Evolutionary conservation across 2,329 filamentous ascomycete genomes (phyloP).

Genomic region (Microsporum ferrugineum): DNA sequence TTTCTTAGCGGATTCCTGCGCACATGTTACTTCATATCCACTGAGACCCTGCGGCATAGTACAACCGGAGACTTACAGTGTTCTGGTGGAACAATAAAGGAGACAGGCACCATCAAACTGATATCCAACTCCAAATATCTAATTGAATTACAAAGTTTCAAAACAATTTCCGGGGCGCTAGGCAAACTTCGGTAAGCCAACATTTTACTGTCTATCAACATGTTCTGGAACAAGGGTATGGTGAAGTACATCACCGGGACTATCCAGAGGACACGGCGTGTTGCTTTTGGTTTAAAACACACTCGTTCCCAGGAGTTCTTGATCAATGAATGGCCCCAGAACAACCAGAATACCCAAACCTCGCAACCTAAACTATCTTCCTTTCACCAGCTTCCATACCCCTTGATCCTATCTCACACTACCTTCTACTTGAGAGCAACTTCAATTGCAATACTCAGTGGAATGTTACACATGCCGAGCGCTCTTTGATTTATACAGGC

Average conservation of each 20-base stretch:
- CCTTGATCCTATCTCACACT: neutral
- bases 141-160: constrained; percentile 9
- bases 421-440: neutral
- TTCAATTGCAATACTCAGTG: neutral
- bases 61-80: constrained; percentile 25
- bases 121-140: constrained; percentile 9
- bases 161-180: constrained; percentile 5
- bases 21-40: neutral
- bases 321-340: neutral
- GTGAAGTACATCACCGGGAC: neutral
- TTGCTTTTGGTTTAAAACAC: constrained; percentile 2
- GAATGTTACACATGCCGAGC: neutral
- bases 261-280: neutral
- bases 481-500: neutral
- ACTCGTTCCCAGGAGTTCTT: neutral
- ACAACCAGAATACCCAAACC: neutral
- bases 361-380: neutral
- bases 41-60: constrained; percentile 17
- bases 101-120: constrained; percentile 18
- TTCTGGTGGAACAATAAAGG: constrained; percentile 22
- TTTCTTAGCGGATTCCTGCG: neutral
- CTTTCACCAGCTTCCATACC: neutral
- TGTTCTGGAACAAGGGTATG: constrained; percentile 5
- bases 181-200: constrained; percentile 5
- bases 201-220: neutral